Evolutionary conservation across 2,329 filamentous ascomycete species (phyloP).

Genomic region (Ophiostoma sp.): DNA sequence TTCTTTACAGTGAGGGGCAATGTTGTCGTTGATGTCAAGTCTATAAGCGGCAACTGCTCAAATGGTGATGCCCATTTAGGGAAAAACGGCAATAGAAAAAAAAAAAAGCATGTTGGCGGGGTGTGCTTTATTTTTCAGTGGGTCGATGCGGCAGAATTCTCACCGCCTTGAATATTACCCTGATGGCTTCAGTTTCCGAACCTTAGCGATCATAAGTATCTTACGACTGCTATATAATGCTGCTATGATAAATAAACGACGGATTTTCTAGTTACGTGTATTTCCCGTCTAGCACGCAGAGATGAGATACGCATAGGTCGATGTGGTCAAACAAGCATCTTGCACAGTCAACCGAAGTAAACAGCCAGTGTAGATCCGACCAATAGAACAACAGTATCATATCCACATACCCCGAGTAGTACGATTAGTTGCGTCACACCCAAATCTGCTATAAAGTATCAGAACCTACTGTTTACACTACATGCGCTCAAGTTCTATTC

Average conservation of each 20-base stretch:
- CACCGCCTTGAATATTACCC: not conserved
- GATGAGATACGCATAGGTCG: too few species aligned
- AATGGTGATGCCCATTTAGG: not conserved
- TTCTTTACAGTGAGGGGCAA: not conserved
- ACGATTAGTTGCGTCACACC: not conserved
- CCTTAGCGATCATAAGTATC: too few species aligned
- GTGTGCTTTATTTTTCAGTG: not conserved
- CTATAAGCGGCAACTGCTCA: not conserved
- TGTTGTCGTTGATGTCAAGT: not conserved
- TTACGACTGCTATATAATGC: too few species aligned
- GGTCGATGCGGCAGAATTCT: not conserved
- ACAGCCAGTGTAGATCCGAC: not conserved
- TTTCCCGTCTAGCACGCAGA: too few species aligned
- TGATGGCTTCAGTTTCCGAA: not conserved
- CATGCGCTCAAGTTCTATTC: too few species aligned
- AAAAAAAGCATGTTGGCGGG: slow-evolving; percentile 2
- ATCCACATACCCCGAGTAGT: not conserved
- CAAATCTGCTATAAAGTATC: too few species aligned
- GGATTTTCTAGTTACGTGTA: too few species aligned
- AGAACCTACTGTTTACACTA: too few species aligned
- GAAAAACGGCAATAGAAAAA: not conserved
- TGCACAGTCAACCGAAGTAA: too few species aligned
- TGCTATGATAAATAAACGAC: too few species aligned
- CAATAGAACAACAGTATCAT: slow-evolving; percentile 3
- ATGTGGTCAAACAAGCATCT: too few species aligned